Evolutionary conservation across 2,329 filamentous ascomycete species (phyloP).

Genomic region (Trichoderma citrinoviride): DNA sequence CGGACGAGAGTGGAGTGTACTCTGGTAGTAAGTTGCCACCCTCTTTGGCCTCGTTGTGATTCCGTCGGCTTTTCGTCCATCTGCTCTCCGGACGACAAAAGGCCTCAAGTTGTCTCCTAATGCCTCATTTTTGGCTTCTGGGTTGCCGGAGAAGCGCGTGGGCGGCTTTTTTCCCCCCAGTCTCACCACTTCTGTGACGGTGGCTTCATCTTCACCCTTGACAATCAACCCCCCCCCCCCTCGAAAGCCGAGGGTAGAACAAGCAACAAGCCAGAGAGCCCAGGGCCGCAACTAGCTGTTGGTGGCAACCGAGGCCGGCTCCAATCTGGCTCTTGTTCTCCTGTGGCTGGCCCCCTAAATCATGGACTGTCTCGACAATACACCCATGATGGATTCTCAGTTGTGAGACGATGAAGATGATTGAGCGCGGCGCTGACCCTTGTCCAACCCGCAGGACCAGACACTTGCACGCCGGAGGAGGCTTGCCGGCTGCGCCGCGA

Average conservation of each 20-base stretch:
- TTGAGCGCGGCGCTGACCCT: not conserved
- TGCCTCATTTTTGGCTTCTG: not conserved
- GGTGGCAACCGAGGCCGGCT: not conserved
- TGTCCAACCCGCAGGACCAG: slow-evolving; percentile 9
- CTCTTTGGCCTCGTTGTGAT: not conserved
- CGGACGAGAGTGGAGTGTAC: slow-evolving; percentile 49
- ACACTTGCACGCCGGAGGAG: slow-evolving; percentile 64
- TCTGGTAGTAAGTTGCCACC: slow-evolving; percentile 42
- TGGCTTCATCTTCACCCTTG: slow-evolving; percentile 8
- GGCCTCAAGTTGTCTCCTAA: not conserved
- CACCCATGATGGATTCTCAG: not conserved
- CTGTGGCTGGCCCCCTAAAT: not conserved
- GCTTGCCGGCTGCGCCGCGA: slow-evolving; percentile 65
- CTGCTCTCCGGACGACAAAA: not conserved
- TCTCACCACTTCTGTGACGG: not conserved
- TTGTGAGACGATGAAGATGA: not conserved
- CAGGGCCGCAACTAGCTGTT: not conserved
- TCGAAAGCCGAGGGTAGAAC: too few relatives aligned
- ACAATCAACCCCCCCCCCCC: too few relatives aligned
- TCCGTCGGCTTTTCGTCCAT: not conserved
- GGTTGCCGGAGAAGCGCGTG: not conserved
- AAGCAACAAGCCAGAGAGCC: not conserved
- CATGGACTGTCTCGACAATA: not conserved
- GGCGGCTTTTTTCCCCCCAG: too few relatives aligned
- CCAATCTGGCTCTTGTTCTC: not conserved